Base-by-base conservation (phyloP, 805 yeast species). In the Zygosaccharomyces siamensis region DNA sequence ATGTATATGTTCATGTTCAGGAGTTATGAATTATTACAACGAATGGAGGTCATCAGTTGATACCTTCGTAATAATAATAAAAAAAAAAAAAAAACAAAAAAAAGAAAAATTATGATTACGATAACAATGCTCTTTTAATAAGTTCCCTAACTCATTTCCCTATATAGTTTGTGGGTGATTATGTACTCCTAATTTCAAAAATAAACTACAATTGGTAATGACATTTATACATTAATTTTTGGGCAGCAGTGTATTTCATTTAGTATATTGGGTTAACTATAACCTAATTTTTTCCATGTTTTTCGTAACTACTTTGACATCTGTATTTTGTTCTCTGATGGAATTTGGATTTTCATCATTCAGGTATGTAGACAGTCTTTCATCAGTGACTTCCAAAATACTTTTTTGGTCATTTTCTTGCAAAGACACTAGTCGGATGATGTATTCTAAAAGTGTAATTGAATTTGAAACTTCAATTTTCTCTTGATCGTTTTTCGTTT, bases 401-500 rank as follows among this genome's bases (percentile, higher is more conserved):
- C 82, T 71, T 23, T 62, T 67, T 51, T 78, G 80, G 56, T 84
- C 89, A 50, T 71, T 77, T 10, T 76, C 69, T 59, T 86, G 89
- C 12, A 85, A 65, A 0, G 83, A 78, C 11, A 77, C 64, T 12
- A 86, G 68, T 36, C 92, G 67, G 0, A 84, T 57, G 5, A 85
- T 50, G 55, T 84, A 85, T 60, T 86, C 89, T 2, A 85, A 64
- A 16, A 84, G 62, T 0, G 87, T 77, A 16, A 84, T 68, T 2
- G 79, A 70, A 5, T 50, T 59, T 16, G 64, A 61, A 8, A 47
- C 67, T 8, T 77, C 77, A 43, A 12, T 41, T 31, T 48, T 50
- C 36, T 47, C 41, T 23, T 46, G 47, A 24, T 46, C 48, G 7
- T 37, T 7, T 7, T 43, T 36, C 27, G 21, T 44, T 24, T 32